These are phyloP conservation scores for Aspergillus affinis DNA, from an alignment of 495 filamentous ascomycete genomes.

Conservation along the genomic window DNA sequence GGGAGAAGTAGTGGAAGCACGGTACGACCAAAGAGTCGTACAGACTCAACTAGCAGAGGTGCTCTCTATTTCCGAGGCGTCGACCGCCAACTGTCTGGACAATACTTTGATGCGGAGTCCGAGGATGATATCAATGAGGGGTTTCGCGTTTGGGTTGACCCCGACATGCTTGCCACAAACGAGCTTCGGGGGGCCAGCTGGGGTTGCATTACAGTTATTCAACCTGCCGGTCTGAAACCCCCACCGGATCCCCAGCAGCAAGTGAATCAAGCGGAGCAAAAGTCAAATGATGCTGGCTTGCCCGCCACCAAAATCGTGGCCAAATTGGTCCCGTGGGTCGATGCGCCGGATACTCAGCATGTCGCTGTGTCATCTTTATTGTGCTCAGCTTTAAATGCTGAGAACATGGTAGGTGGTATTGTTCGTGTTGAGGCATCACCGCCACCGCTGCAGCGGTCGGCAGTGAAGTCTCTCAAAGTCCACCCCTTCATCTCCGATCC, in stretches of 20 bases:
- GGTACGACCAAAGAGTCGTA: conserved; percentile 57
- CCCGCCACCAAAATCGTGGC: conserved; percentile 73
- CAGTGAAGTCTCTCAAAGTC: conserved; percentile 62
- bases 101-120: conserved; percentile 69
- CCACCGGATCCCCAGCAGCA: conserved; percentile 73
- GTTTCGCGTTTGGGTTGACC: conserved; percentile 80
- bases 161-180: conserved; percentile 64
- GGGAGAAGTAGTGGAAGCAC: conserved; percentile 72
- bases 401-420: conserved; percentile 81
- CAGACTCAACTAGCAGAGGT: conserved; percentile 58
- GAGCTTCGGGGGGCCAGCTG: conserved; percentile 71
- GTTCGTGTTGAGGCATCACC: conserved; percentile 79
- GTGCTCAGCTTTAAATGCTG: conserved; percentile 65
- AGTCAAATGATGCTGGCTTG: conserved; percentile 55
- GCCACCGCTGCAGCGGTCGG: conserved; percentile 52
- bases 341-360: conserved; percentile 78
- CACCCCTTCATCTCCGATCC: conserved; percentile 68
- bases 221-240: conserved; percentile 73
- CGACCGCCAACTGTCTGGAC: conserved; percentile 60
- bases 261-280: conserved; percentile 58
- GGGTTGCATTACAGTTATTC: conserved; percentile 74
- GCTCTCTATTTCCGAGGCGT: conserved; percentile 76
- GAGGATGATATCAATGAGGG: conserved; percentile 54
- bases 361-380: conserved; percentile 73
- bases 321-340: conserved; percentile 73